Conservation (phyloP, 768 basidiomycete species). For the Strobilomyces dryophilus region DNA sequence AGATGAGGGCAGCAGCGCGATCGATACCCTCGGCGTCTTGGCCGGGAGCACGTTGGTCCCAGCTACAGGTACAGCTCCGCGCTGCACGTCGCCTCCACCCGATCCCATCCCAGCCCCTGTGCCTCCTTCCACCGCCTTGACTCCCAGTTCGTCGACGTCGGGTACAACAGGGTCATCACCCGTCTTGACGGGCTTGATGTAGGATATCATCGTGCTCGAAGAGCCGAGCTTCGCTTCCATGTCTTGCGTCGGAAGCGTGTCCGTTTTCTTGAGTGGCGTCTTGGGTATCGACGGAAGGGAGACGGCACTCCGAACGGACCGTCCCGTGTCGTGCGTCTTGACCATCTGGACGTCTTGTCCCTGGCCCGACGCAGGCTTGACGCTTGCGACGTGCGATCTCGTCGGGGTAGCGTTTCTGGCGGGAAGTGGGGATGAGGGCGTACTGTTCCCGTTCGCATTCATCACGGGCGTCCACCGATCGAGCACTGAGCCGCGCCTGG, state of each 20-base stretch:
- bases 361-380: constrained; percentile 15
- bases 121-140: constrained; percentile 41
- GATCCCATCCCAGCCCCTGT: constrained; percentile 20
- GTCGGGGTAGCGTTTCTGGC: constrained; percentile 39
- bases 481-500: constrained; percentile 49
- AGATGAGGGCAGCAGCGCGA: constrained; percentile 36
- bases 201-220: constrained; percentile 71
- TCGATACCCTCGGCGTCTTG: constrained; percentile 20
- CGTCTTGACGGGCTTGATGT: constrained; percentile 47
- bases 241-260: constrained; percentile 20
- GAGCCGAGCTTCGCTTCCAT: constrained; percentile 54
- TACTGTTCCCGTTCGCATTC: constrained; percentile 23
- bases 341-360: constrained; percentile 20
- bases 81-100: constrained; percentile 9
- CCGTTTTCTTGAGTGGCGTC: constrained; percentile 26
- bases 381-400: constrained; percentile 37
- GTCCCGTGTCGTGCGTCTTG: constrained; percentile 30
- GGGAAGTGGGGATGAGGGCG: constrained; percentile 36
- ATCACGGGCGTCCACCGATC: constrained; percentile 63
- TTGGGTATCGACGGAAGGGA: constrained; percentile 37
- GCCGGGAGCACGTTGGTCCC: constrained; percentile 12
- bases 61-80: constrained; percentile 14
- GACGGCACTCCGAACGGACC: constrained; percentile 38
- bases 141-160: constrained; percentile 39
- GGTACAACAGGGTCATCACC: constrained; percentile 37